Evolutionary conservation across 163 green algal genomes (phyloP).

Genomic region (Volvox carteri): DNA sequence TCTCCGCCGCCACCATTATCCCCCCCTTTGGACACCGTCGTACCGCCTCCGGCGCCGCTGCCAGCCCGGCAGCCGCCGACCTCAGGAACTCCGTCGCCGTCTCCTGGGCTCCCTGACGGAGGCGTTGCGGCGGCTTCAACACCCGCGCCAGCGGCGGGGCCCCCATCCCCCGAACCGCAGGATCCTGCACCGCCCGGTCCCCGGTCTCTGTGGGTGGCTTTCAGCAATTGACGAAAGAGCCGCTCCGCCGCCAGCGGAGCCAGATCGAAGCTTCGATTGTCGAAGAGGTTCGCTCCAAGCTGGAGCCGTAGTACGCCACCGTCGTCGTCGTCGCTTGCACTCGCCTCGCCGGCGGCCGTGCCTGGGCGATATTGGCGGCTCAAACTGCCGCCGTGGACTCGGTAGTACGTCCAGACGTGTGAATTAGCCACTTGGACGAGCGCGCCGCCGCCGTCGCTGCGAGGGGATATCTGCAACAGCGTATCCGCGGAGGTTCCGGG

Average conservation of each 20-base stretch:
- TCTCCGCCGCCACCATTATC: too few species aligned
- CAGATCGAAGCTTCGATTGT: slow-evolving; percentile 14
- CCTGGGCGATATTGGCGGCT: background rate
- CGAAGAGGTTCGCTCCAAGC: slow-evolving; percentile 7
- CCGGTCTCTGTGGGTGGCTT: background rate
- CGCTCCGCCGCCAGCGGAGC: background rate
- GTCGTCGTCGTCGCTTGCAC: background rate
- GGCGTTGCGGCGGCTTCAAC: background rate
- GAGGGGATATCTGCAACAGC: slow-evolving; percentile 17
- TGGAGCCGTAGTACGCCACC: background rate
- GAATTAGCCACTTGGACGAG: background rate
- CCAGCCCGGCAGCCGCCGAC: background rate
- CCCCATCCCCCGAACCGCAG: background rate
- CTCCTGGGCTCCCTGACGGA: background rate
- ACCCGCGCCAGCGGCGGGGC: background rate
- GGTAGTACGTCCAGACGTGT: background rate
- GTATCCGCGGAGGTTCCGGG: background rate
- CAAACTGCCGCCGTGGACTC: background rate
- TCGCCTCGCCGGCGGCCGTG: background rate
- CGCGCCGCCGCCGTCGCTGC: background rate
- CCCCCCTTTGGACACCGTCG: too few species aligned
- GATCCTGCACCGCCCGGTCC: background rate
- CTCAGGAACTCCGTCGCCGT: too few species aligned
- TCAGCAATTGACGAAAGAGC: background rate
- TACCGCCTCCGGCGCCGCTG: background rate